Percentiles rank a stretch among this genome's conserved stretches.
phyloP scores from a whole-genome alignment of 257 asterid genomes.

The Solanum dulcamara region DNA sequence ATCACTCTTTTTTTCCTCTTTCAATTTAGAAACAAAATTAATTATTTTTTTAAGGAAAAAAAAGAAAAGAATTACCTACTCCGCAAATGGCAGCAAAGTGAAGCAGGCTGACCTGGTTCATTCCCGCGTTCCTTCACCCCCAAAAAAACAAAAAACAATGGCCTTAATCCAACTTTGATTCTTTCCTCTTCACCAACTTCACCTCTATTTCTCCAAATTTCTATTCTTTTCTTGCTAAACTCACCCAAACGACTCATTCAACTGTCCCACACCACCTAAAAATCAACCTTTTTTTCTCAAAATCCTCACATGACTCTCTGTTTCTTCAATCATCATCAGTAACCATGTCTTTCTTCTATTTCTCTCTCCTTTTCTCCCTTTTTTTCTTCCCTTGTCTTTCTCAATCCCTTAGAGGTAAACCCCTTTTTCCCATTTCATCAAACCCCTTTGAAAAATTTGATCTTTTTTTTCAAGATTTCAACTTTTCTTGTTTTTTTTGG shows the following conservation, averaged over 20 bases:
- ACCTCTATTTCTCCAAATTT: not conserved
- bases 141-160: not conserved
- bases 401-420: slow-evolving; percentile 48
- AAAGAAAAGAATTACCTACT: not conserved
- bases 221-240: slow-evolving; percentile 10
- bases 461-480: not conserved
- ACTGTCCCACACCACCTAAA: not conserved
- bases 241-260: slow-evolving; percentile 20
- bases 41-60: not conserved
- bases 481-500: not conserved
- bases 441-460: not conserved
- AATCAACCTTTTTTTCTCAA: not conserved
- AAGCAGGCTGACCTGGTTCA: slow-evolving; percentile 1
- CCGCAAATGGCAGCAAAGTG: not conserved
- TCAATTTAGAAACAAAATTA: not conserved
- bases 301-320: not conserved
- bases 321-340: slow-evolving; percentile 10
- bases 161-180: not conserved
- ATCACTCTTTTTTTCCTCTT: not conserved
- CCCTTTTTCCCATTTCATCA: not conserved
- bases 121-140: not conserved
- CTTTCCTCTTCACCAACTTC: slow-evolving; percentile 27
- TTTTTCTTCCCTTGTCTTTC: slow-evolving; percentile 20
- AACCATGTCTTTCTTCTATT: slow-evolving; percentile 5
- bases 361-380: slow-evolving; percentile 13